These are phyloP conservation scores for Firmiana major DNA, from an alignment of 345 rosid species.

Conservation along the genomic window DNA sequence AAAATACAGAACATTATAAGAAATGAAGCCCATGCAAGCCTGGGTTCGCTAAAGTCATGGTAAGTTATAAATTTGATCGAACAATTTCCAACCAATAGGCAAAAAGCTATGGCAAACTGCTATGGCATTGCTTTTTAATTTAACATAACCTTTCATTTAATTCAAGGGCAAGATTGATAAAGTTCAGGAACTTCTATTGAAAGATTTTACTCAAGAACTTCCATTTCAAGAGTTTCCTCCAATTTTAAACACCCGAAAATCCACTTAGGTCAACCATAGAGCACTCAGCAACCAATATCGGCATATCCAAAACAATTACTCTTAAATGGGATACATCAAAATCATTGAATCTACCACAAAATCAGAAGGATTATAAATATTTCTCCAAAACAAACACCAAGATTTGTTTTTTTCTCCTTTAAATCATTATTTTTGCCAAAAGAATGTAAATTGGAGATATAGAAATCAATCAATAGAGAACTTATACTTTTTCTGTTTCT, in stretches of 20 bases:
- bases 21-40: constrained; percentile 7
- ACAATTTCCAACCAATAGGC: not conserved
- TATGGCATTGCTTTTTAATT: not conserved
- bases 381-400: too few species aligned
- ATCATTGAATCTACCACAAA: too few species aligned
- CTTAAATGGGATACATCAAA: too few species aligned
- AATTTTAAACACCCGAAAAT: not conserved
- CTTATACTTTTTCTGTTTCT: too few species aligned
- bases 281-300: too few species aligned
- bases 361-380: too few species aligned
- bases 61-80: not conserved
- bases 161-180: not conserved
- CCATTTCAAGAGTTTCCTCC: not conserved
- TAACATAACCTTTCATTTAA: not conserved
- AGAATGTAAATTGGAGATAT: too few species aligned
- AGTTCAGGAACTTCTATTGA: not conserved
- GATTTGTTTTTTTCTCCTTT: too few species aligned
- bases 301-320: too few species aligned
- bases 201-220: not conserved
- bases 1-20: constrained; percentile 18
- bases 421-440: too few species aligned
- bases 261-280: too few species aligned
- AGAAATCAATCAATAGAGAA: too few species aligned
- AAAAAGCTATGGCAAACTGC: not conserved
- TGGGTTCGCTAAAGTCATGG: not conserved